Percentiles rank a stretch among this genome's conserved stretches.
phyloP scores from a whole-genome alignment of 1,139 yeast genomes.

The Candida sp. region DNA sequence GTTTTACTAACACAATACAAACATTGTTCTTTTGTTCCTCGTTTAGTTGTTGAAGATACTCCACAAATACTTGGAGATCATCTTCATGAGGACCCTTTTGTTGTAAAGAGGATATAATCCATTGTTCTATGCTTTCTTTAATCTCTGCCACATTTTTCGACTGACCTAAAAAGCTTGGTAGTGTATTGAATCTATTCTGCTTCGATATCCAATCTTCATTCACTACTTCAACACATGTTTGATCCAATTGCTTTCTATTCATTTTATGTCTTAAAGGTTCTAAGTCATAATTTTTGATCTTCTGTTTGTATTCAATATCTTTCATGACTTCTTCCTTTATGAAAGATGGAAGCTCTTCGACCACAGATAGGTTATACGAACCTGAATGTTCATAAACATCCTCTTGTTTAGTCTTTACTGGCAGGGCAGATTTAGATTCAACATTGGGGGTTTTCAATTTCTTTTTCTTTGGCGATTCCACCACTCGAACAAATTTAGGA shows the following conservation, averaged over 20 bases:
- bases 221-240: slow-evolving; percentile 16
- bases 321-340: slow-evolving; percentile 37
- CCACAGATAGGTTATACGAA: slow-evolving; percentile 36
- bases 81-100: slow-evolving; percentile 56
- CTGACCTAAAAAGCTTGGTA: slow-evolving; percentile 36
- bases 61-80: slow-evolving; percentile 43
- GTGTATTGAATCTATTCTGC: slow-evolving; percentile 16
- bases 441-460: slow-evolving; percentile 6
- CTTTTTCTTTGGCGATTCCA: slow-evolving; percentile 28
- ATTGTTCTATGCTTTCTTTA: slow-evolving; percentile 31
- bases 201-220: slow-evolving; percentile 23
- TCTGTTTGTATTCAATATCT: slow-evolving; percentile 32
- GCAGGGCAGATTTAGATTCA: slow-evolving; percentile 10
- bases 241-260: slow-evolving; percentile 15
- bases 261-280: slow-evolving; percentile 30
- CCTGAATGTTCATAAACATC: slow-evolving; percentile 16
- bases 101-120: slow-evolving; percentile 47
- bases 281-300: slow-evolving; percentile 23
- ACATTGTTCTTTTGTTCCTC: slow-evolving; percentile 16
- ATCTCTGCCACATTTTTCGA: slow-evolving; percentile 27
- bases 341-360: slow-evolving; percentile 46
- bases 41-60: slow-evolving; percentile 19
- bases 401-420: slow-evolving; percentile 8
- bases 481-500: slow-evolving; percentile 32
- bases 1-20: slow-evolving; percentile 18